Evolutionary conservation across 305 asterid species (phyloP).

Genomic region (Fraxinus floribunda): DNA sequence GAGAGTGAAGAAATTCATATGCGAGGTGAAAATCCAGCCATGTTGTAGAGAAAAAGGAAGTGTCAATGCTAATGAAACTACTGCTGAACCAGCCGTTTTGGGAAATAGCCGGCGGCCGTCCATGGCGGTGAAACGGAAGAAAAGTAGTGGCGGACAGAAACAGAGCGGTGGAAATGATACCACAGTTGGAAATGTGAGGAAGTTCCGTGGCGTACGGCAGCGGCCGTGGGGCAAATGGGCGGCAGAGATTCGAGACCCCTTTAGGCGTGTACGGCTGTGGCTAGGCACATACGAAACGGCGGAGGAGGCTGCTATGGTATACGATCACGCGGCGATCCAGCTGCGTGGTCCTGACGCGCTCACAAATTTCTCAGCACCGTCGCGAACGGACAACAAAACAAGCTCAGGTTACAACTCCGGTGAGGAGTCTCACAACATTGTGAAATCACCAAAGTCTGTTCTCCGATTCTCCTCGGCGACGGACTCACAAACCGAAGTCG

Average conservation of each 20-base stretch:
- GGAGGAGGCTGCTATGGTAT: constrained; percentile 80
- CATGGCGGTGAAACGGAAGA: constrained; percentile 26
- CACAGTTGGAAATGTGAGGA: constrained; percentile 21
- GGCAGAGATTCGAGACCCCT: constrained; percentile 78
- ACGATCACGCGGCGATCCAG: constrained; percentile 76
- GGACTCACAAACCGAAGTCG: constrained; percentile 24
- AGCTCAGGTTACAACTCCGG: constrained; percentile 27
- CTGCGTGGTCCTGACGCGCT: constrained; percentile 77
- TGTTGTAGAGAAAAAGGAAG: constrained; percentile 20
- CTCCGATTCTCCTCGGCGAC: constrained; percentile 39
- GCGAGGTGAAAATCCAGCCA: constrained; percentile 35
- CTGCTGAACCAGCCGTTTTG: constrained; percentile 9
- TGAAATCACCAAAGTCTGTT: constrained; percentile 53
- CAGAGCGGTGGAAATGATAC: not conserved
- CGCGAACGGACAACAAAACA: constrained; percentile 14
- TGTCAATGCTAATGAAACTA: not conserved
- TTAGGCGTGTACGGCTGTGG: constrained; percentile 66
- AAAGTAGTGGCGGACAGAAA: constrained; percentile 18
- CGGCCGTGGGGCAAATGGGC: constrained; percentile 85
- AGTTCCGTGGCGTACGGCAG: constrained; percentile 71
- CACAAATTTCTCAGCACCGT: constrained; percentile 55
- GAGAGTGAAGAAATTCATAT: constrained; percentile 36
- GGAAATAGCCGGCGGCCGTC: constrained; percentile 18
- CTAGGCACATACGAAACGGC: constrained; percentile 73
- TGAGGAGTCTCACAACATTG: constrained; percentile 32